Evolutionary conservation across 495 filamentous ascomycete genomes (phyloP).

Genomic region (Lophiotrema nucula): DNA sequence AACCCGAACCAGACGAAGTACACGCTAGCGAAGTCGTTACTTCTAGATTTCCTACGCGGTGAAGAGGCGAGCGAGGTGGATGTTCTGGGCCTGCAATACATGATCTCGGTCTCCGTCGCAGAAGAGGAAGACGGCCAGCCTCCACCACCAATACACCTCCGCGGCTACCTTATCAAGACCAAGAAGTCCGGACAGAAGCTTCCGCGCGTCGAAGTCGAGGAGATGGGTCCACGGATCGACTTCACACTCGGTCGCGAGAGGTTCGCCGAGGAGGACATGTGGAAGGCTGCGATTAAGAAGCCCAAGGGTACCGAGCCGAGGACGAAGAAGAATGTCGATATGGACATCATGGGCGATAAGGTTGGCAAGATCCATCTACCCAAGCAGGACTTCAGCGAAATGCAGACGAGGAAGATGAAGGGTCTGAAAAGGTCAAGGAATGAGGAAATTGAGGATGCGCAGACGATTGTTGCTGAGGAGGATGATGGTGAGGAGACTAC

Average conservation of each 20-base stretch:
- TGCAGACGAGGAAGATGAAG: constrained; percentile 99
- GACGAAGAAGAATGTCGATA: constrained; percentile 92
- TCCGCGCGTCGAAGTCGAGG: constrained; percentile 87
- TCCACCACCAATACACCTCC: constrained; percentile 72
- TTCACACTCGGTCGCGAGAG: constrained; percentile 81
- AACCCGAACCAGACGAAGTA: constrained; percentile 69
- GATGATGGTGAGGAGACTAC: constrained; percentile 7
- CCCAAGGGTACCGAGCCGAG: constrained; percentile 67
- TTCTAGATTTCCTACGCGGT: constrained; percentile 88
- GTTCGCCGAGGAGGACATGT: constrained; percentile 68
- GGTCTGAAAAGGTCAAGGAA: constrained; percentile 77
- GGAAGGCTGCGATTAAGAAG: constrained; percentile 90
- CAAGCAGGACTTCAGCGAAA: constrained; percentile 78
- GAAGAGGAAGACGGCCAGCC: constrained; percentile 61
- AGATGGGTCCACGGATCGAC: constrained; percentile 94
- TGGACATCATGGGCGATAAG: constrained; percentile 92
- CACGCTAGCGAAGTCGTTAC: constrained; percentile 78
- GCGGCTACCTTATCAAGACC: constrained; percentile 79
- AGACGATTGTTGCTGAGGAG: constrained; percentile 1
- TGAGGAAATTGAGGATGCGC: constrained; percentile 30
- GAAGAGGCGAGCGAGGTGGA: constrained; percentile 74
- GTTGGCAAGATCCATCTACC: constrained; percentile 88
- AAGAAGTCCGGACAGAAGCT: constrained; percentile 82
- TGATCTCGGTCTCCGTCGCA: constrained; percentile 74
- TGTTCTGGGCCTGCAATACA: constrained; percentile 89